A percentile compares a stretch with the other conserved stretches of the same genome.
These are phyloP conservation scores for Metschnikowia orientalis DNA, from an alignment of 805 yeast species.

Conservation along the genomic window DNA sequence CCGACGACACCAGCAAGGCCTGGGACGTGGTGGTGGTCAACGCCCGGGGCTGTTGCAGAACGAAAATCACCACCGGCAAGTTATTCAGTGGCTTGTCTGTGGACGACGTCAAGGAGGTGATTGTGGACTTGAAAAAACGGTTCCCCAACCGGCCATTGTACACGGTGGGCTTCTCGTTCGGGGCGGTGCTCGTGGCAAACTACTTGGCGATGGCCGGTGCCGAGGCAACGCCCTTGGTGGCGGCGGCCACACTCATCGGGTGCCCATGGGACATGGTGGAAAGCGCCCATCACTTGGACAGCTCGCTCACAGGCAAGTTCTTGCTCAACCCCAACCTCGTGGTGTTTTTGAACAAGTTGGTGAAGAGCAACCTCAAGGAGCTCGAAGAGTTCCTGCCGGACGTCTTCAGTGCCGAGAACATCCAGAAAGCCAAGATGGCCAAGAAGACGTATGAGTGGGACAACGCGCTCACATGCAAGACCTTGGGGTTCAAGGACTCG, in stretches of 20 bases:
- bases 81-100: constrained; percentile 71
- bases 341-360: constrained; percentile 28
- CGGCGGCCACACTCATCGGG: constrained; percentile 52
- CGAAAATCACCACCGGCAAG: constrained; percentile 62
- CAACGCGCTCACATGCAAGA: constrained; percentile 55
- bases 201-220: constrained; percentile 59
- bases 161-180: constrained; percentile 77
- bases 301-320: constrained; percentile 31
- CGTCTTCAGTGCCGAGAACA: constrained; percentile 26
- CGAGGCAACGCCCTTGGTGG: constrained; percentile 27
- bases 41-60: constrained; percentile 71
- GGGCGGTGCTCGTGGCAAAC: constrained; percentile 68
- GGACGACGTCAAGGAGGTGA: constrained; percentile 57
- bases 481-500: constrained; percentile 62
- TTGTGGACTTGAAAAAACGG: constrained; percentile 44
- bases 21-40: constrained; percentile 71
- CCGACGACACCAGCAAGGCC: constrained; percentile 16
- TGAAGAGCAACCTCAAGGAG: constrained; percentile 33
- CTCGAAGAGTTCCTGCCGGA: constrained; percentile 26
- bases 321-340: constrained; percentile 33
- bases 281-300: constrained; percentile 42
- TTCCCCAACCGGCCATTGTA: constrained; percentile 63
- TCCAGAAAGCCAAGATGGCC: constrained; percentile 46
- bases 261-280: constrained; percentile 74
- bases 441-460: constrained; percentile 56